Evolutionary conservation across 805 yeast genomes (phyloP).

Genomic region (Kurtzmaniella cleridarum): DNA sequence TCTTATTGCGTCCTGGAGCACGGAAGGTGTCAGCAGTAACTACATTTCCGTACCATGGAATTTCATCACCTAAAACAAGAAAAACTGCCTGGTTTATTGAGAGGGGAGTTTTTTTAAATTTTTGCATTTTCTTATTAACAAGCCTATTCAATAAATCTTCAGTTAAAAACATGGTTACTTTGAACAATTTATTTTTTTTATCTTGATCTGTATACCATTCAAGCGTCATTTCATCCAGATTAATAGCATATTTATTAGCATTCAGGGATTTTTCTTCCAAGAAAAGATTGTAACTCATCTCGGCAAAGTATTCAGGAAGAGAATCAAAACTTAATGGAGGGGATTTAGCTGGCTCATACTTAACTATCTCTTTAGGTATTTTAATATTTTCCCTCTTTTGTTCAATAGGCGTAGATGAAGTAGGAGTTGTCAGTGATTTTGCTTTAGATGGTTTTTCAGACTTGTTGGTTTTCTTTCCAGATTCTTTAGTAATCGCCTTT

Average conservation of each 20-base stretch:
- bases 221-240: constrained; percentile 39
- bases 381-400: background rate
- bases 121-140: constrained; percentile 45
- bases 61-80: constrained; percentile 44
- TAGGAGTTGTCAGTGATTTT: no score
- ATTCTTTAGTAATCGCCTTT: no score
- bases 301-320: constrained; percentile 48
- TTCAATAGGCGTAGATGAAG: background rate
- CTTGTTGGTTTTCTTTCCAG: no score
- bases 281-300: constrained; percentile 56
- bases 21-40: constrained; percentile 33
- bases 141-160: constrained; percentile 46
- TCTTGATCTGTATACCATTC: constrained; percentile 48
- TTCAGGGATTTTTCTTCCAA: constrained; percentile 50
- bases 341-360: constrained; percentile 26
- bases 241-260: constrained; percentile 32
- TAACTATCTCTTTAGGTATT: constrained; percentile 23
- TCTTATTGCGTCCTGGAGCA: constrained; percentile 13
- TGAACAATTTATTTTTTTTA: constrained; percentile 34
- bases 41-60: constrained; percentile 57
- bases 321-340: constrained; percentile 46
- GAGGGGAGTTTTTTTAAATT: constrained; percentile 56
- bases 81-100: constrained; percentile 53
- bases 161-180: constrained; percentile 37
- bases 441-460: no score